Evolutionary conservation across 345 rosid species (phyloP), one percentile per base, ranked within the genome.

Genomic region (Eucalyptus regnans): DNA sequence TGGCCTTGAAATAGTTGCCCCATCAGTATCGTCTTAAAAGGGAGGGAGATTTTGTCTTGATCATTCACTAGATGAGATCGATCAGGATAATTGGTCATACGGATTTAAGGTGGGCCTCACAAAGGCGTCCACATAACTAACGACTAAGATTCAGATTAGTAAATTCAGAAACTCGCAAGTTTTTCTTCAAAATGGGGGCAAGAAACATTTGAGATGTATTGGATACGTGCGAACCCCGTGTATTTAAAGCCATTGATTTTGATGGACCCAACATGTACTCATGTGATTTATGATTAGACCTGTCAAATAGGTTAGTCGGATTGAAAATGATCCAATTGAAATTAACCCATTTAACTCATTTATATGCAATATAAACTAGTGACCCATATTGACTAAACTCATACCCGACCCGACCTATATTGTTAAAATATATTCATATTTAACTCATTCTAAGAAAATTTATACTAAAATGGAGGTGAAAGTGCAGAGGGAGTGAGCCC

Each of bases 231-330:
- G 5, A 29, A n/a, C 9, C 37, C 20, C 1, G 1, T 13, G 37
- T 31, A n/a, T 3, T 11, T 64, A 64, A 64, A 29, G 71, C 18
- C 17, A 64, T 64, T 29, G 37, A 64, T 64, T 64, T 64, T 64
- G 71, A 64, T 64, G 71, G 71, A n/a, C 71, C 37, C 9, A n/a
- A 64, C 71, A n/a, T n/a, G 16, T 64, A 64, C 18, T 13, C 17
- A n/a, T 7, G n/a, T 64, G 37, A 64, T 64, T 31, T 64, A 64
- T 2, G 18, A 29, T 64, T n/a, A 23, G 62, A 56, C 0, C 1
- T 22, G 2, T 56, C 62, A 9, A 56, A 22, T 0, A 23, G 3
- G 6, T 56, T 22, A 12, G 17, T 12, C 0, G 4, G 31, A 9
- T 62, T 27, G 16, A 27, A 62, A 12, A 12, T 62, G 4, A 29